Percentiles rank a stretch among this genome's conserved stretches.
phyloP scores from a whole-genome alignment of 169 alveolate genomes.

The Blepharisma undulans region DNA sequence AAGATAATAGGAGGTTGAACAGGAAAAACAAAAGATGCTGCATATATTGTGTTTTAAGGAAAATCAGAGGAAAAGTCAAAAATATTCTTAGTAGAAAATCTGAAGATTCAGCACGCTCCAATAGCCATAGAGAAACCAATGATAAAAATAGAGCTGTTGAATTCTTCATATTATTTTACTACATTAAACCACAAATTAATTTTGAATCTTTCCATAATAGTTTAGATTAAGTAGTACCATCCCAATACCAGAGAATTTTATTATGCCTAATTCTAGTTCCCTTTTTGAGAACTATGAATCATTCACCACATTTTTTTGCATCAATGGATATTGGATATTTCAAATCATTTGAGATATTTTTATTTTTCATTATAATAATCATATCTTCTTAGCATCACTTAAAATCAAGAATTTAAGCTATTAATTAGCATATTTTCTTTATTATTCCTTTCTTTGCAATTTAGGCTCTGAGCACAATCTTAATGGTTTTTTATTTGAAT shows the following conservation, averaged over 20 bases:
- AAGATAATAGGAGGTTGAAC: not conserved
- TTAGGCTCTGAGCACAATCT: too few species aligned
- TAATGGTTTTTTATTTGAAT: too few species aligned
- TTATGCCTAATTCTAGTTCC: not conserved
- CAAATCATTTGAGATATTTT: not conserved
- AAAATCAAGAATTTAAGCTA: too few species aligned
- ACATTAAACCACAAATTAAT: not conserved
- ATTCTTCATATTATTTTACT: not conserved
- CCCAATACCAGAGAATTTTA: not conserved
- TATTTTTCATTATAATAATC: too few species aligned
- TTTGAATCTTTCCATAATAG: not conserved
- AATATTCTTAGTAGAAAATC: not conserved
- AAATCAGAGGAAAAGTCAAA: not conserved
- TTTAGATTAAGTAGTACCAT: not conserved
- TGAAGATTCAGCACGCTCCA: not conserved
- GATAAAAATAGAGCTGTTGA: not conserved
- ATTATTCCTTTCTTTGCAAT: too few species aligned
- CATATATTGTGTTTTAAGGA: not conserved
- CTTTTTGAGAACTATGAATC: not conserved
- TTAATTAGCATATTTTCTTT: too few species aligned
- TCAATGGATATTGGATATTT: not conserved
- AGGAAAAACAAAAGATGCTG: not conserved
- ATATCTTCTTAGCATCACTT: too few species aligned
- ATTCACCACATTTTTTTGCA: not conserved
- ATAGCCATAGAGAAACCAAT: not conserved